These are phyloP conservation scores for Epipyxis sp. DNA, from an alignment of 108 stramenopile species.

Conservation along the genomic window DNA sequence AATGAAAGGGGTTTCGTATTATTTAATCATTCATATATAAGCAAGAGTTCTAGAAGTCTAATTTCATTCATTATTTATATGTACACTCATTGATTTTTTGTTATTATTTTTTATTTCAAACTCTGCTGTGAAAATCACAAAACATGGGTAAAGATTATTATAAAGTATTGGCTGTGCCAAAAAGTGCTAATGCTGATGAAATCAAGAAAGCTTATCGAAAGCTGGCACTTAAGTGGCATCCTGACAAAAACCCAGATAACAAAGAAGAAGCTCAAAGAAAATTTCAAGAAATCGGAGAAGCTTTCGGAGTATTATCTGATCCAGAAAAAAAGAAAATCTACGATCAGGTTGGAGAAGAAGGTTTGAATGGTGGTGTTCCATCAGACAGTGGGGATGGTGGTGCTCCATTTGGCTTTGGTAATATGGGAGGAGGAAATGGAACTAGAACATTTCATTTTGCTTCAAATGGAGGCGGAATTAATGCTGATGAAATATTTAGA, in stretches of 20 bases:
- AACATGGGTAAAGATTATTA: too few relatives aligned
- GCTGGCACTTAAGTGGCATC: too few relatives aligned
- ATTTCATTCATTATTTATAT: too few relatives aligned
- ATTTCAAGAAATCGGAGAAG: constrained; percentile 77
- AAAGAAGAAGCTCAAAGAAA: constrained; percentile 42
- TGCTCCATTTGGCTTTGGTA: constrained; percentile 9
- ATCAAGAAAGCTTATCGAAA: too few relatives aligned
- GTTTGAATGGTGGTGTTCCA: constrained; percentile 32
- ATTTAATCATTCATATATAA: too few relatives aligned
- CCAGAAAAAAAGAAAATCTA: constrained; percentile 46
- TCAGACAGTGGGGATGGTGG: constrained; percentile 24
- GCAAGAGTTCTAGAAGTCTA: too few relatives aligned
- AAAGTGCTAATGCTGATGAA: too few relatives aligned
- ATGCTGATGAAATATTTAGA: constrained; percentile 25
- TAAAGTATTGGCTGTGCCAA: too few relatives aligned
- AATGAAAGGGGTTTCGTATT: too few relatives aligned
- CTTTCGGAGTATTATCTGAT: constrained; percentile 51
- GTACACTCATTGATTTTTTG: background rate
- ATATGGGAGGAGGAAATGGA: constrained; percentile 24
- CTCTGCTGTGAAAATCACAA: background rate
- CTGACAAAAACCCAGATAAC: too few relatives aligned
- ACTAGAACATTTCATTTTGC: constrained; percentile 1
- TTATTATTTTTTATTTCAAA: background rate
- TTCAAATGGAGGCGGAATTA: too few relatives aligned
- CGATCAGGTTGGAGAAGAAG: constrained; percentile 48